Conservation (phyloP, 2,329 filamentous ascomycete species). For the Colletotrichum chlorophyti region DNA sequence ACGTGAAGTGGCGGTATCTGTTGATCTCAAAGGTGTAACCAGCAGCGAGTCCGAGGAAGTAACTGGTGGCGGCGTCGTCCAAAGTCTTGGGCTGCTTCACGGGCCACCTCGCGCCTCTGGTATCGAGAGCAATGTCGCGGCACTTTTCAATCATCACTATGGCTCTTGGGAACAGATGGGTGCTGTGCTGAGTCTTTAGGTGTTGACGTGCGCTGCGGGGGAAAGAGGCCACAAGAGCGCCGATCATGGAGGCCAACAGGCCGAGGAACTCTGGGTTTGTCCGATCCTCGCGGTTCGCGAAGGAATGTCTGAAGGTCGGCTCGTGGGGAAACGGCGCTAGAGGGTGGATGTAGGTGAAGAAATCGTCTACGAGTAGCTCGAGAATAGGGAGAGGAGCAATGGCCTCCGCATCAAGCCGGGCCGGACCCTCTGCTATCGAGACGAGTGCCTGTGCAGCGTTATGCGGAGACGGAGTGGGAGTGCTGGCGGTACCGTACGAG, state of each 20-base stretch:
- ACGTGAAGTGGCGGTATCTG: conserved; percentile 72
- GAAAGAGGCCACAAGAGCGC: conserved; percentile 76
- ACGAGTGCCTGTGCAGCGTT: conserved; percentile 56
- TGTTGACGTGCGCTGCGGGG: conserved; percentile 74
- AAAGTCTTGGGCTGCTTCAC: conserved; percentile 55
- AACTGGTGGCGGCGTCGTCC: conserved; percentile 73
- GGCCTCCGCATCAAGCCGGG: conserved; percentile 65
- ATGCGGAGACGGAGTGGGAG: conserved; percentile 48
- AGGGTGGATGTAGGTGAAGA: conserved; percentile 83
- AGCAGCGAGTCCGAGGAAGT: conserved; percentile 72
- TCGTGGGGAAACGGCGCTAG: conserved; percentile 81
- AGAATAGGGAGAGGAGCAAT: conserved; percentile 75
- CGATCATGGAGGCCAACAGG: conserved; percentile 77
- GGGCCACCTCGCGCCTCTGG: conserved; percentile 64
- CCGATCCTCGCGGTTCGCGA: conserved; percentile 70
- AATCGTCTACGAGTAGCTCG: conserved; percentile 77
- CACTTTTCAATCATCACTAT: conserved; percentile 75
- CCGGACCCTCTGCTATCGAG: conserved; percentile 47
- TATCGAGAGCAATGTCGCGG: conserved; percentile 71
- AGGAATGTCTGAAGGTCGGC: conserved; percentile 75
- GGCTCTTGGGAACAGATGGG: conserved; percentile 71
- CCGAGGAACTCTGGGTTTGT: conserved; percentile 72
- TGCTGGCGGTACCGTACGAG: conserved; percentile 25
- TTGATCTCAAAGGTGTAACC: conserved; percentile 74
- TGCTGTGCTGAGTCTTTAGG: conserved; percentile 70